Base-by-base conservation (phyloP, 2,329 filamentous ascomycete genomes). In the Microsporum canis region DNA sequence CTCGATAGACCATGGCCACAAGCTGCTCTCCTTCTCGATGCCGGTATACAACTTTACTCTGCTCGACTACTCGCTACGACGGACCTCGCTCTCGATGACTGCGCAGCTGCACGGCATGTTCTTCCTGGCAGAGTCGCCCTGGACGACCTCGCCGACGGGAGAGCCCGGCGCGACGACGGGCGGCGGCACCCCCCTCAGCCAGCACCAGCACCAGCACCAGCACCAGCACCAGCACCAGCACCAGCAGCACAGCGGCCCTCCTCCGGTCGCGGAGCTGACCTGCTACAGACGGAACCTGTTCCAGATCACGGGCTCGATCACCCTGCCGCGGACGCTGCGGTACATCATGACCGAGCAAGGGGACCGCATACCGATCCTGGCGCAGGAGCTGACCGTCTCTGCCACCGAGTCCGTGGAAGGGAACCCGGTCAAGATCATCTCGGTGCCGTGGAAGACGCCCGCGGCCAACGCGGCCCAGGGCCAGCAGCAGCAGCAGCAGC, bases 361-460 rank as follows among this genome's bases (percentile, higher is more conserved):
- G 51, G 89, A 95, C 71, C 87, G 88, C 51, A 86, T 95, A 45
- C 87, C 88, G 1, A 89, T 96, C 57, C 83, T 84, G 65, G 88
- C 81, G 65, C 88, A 92, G 73, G 91, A 97, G 72, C 84, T 96
- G 59, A 86, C 87, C 60, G 89, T 97, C 55, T 95, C 90, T 3
- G 92, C 92, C 6, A 95, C 91, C 57, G 92, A 97, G 72, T 96
- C 92, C 1, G 91, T 96, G 14, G 92, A 97, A 72, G 89, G 90
- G 38, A 92, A 96, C 68, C 78, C 88, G 0, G 90, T 96, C 49
- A 92, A 95, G 68, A 86, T 97, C 64, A 96, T 97, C 65, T 94
- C 94, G 5, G 95, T 97, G 63, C 92, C 92, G 0, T 97, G 92
- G 92, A 97, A 97, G 78, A 96, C 91, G 1, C 91, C 91, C 1